Percentiles rank a stretch among this genome's conserved stretches.
Evolutionary conservation across 1,284 basidiomycete genomes (phyloP).

Genomic region (Cryptococcus hybrid): DNA sequence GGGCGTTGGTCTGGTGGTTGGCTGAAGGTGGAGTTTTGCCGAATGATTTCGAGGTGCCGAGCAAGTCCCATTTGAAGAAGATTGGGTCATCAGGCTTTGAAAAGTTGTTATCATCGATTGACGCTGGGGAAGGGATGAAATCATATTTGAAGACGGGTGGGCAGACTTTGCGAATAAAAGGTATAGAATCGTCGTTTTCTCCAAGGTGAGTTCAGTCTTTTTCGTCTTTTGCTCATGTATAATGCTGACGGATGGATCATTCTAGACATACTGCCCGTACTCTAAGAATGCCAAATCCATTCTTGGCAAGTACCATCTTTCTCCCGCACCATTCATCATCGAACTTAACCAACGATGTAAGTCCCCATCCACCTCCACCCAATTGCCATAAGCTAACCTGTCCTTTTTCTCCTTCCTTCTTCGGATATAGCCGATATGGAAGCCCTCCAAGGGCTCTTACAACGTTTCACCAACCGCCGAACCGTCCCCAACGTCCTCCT

Average conservation of each 20-base stretch:
- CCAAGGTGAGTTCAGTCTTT: conserved; percentile 36
- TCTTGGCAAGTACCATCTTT: conserved; percentile 35
- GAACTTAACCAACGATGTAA: conserved; percentile 50
- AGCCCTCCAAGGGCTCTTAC: conserved; percentile 40
- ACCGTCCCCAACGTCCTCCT: conserved; percentile 52
- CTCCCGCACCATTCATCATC: conserved; percentile 41
- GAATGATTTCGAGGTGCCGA: conserved; percentile 25
- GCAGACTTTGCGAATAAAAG: conserved; percentile 29
- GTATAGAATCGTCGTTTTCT: conserved; percentile 44
- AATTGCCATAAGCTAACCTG: not conserved
- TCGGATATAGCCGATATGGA: conserved; percentile 35
- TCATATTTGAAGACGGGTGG: conserved; percentile 38
- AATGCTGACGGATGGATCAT: not conserved
- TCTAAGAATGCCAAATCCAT: conserved; percentile 46
- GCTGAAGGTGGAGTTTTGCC: conserved; percentile 40
- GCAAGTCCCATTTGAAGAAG: conserved; percentile 19
- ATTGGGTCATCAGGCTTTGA: conserved; percentile 33
- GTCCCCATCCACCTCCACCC: conserved; percentile 12
- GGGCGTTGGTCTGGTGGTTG: conserved; percentile 41
- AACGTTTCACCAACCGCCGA: conserved; percentile 41
- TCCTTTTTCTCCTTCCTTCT: not conserved
- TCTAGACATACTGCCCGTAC: conserved; percentile 20
- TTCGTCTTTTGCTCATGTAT: too few relatives aligned
- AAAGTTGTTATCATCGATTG: conserved; percentile 24
- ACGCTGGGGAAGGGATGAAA: conserved; percentile 17